Conservation (phyloP, 441 rosid genomes). For the Pelargonium fulgidum region DNA sequence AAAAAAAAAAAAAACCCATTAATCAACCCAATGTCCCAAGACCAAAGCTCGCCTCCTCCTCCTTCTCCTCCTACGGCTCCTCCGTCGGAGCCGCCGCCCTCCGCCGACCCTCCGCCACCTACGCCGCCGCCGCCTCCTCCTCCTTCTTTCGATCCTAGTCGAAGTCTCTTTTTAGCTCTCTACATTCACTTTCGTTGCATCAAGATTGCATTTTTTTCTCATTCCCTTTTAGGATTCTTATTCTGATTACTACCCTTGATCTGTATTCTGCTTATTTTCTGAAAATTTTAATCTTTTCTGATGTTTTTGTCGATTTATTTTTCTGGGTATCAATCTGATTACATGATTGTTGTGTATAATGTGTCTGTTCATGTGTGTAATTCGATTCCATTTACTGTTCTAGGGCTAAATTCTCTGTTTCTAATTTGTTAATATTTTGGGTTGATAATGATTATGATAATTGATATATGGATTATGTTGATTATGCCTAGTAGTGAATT, state of each 20-base stretch:
- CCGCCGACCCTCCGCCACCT: neutral
- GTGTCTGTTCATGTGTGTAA: neutral
- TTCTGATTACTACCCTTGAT: constrained; percentile 18
- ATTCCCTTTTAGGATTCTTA: constrained; percentile 8
- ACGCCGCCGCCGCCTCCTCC: constrained; percentile 18
- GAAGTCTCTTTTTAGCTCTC: constrained; percentile 32
- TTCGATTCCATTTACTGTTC: neutral
- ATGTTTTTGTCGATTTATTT: neutral
- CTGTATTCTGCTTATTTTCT: neutral
- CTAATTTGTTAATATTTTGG: neutral
- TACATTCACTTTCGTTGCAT: neutral
- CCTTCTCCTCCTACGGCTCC: neutral
- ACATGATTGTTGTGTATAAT: neutral
- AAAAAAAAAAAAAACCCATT: neutral
- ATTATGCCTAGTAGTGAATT: neutral
- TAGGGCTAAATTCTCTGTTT: neutral
- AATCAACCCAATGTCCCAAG: constrained; percentile 2
- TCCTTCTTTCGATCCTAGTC: constrained; percentile 61
- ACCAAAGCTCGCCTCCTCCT: neutral
- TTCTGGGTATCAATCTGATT: neutral
- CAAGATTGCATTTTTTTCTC: neutral
- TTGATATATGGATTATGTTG: neutral
- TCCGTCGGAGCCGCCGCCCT: neutral
- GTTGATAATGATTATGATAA: neutral
- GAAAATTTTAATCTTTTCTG: neutral